Base-by-base conservation (phyloP, 2,329 filamentous ascomycete species). In the Ophiostoma piceae region DNA sequence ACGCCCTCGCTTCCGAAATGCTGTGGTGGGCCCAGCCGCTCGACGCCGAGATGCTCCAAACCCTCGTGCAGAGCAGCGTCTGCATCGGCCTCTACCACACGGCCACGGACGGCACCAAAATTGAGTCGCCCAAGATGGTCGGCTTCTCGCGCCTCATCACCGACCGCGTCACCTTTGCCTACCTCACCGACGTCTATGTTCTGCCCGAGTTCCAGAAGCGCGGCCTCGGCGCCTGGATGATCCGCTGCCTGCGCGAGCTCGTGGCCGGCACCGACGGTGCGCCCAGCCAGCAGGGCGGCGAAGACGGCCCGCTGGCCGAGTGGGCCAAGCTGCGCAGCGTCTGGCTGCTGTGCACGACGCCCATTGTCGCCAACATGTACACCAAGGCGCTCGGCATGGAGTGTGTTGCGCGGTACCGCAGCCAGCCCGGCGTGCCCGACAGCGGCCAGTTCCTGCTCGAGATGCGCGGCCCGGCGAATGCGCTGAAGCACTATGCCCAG, bases 171-270 rank as follows among this genome's bases (percentile, higher is more conserved):
- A 90, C 89, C 0, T 87, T 91, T 74, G 88, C 85, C 43, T 92
- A 90, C 74, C 78, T 90, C 69, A 89, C 89, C 35, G 90, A 92
- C 75, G 86, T 91, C 26, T 92, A 89, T 76, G 80, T 92, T 29
- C 76, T 86, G 2, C 80, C 84, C 0, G 81, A 84, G 54, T 85
- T 87, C 74, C 88, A 89, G 75, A 83, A 85, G 4, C 80, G 82
- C 11, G 89, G 90, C 0, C 80, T 92, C 1, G 90, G 87, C 2
- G 84, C 80, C 62, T 92, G 88, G 87, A 78, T 92, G 75, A 84
- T 91, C 76, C 77, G 80, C 5, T 87, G 85, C 73, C 78, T 90
- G 71, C 83, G 86, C 73, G 87, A 90, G 74, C 29, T 71, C 19
- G 77, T 84, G 2, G 75, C 87, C 51, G 78, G 82, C 29, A 80